Conservation (phyloP, 2,329 filamentous ascomycete species). For the Fusarium acutatum region DNA sequence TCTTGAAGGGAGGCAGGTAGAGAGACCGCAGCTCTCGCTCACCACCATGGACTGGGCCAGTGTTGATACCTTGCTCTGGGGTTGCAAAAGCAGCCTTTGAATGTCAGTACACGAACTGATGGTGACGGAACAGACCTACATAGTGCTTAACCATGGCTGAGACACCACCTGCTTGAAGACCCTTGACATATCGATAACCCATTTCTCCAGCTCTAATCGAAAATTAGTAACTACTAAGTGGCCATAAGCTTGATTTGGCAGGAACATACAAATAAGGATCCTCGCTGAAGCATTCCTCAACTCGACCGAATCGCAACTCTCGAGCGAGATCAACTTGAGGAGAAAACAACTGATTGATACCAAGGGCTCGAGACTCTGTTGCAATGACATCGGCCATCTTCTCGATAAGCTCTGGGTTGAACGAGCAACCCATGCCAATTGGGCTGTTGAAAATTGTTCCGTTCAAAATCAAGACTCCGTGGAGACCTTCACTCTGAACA, state of each 20-base stretch:
- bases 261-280: slow-evolving; percentile 65
- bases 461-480: slow-evolving; percentile 76
- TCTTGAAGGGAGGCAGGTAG: slow-evolving; percentile 69
- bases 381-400: slow-evolving; percentile 74
- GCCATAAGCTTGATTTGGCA: too few relatives aligned
- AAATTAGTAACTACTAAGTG: slow-evolving; percentile 7
- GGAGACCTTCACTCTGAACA: slow-evolving; percentile 78
- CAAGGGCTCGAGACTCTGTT: slow-evolving; percentile 71
- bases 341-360: slow-evolving; percentile 77
- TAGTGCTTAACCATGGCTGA: slow-evolving; percentile 81
- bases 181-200: slow-evolving; percentile 64
- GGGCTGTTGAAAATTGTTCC: slow-evolving; percentile 83
- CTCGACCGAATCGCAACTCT: slow-evolving; percentile 75
- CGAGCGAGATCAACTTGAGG: slow-evolving; percentile 76
- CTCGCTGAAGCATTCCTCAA: slow-evolving; percentile 78
- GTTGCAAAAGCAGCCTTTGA: slow-evolving; percentile 66
- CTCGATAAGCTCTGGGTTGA: slow-evolving; percentile 69
- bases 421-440: slow-evolving; percentile 76
- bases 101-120: not conserved
- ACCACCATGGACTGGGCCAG: slow-evolving; percentile 64
- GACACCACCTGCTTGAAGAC: slow-evolving; percentile 71
- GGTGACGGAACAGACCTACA: slow-evolving; percentile 46
- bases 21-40: slow-evolving; percentile 64
- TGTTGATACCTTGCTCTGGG: slow-evolving; percentile 78
- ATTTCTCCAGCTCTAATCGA: slow-evolving; percentile 66